Evolutionary conservation across 139 green algal species (phyloP).

Genomic region (Desmodesmus armatus): DNA sequence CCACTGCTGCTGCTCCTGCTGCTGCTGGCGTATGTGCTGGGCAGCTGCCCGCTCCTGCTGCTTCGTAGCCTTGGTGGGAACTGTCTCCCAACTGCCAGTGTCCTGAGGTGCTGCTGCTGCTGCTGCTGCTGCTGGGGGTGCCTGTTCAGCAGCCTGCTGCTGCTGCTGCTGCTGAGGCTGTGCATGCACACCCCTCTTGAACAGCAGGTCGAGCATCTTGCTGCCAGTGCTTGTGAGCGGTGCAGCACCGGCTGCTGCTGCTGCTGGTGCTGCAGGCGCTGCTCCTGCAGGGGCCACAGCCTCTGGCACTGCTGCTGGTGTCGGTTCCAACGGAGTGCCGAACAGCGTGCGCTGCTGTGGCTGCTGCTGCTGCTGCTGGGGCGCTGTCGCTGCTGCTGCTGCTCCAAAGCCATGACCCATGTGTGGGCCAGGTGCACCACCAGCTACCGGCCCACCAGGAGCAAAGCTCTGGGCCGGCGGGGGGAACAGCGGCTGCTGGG

Average conservation of each 20-base stretch:
- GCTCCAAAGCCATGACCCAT: neutral
- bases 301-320: neutral
- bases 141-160: conserved; percentile 19
- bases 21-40: neutral
- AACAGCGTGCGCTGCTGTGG: conserved; percentile 48
- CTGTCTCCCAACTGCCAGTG: conserved; percentile 38
- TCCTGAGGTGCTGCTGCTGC: neutral
- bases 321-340: conserved; percentile 34
- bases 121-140: conserved; percentile 15
- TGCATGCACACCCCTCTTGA: conserved; percentile 45
- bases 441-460: no score
- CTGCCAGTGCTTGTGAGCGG: neutral
- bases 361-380: conserved; percentile 25
- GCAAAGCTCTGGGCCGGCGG: no score
- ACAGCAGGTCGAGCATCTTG: conserved; percentile 41
- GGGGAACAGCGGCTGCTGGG: no score
- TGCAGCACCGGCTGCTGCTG: conserved; percentile 44
- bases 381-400: neutral
- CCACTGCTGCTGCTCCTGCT: conserved; percentile 30
- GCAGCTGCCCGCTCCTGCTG: conserved; percentile 30
- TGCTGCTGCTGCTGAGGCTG: conserved; percentile 23
- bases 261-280: conserved; percentile 14
- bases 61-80: conserved; percentile 23
- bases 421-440: neutral
- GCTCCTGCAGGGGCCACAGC: neutral